Evolutionary conservation across 371 early-diverging fungal genomes (phyloP).

Genomic region (Mortierella sp.): DNA sequence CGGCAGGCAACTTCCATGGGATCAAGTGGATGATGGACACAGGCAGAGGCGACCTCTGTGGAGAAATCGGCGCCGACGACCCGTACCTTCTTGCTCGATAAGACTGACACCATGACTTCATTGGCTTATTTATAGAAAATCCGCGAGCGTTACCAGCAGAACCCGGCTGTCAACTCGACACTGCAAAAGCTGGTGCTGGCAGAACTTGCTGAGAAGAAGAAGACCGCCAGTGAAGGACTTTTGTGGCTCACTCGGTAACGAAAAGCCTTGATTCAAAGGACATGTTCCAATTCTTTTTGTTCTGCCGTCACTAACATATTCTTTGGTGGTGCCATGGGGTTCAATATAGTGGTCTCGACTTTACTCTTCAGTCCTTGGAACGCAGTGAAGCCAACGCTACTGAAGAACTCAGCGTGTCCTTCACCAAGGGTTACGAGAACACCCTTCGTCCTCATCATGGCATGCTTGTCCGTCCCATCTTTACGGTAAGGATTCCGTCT

Average conservation of each 20-base stretch:
- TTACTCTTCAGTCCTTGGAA: conserved; percentile 83
- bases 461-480: conserved; percentile 85
- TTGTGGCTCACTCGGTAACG: conserved; percentile 91
- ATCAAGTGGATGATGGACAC: too few species aligned
- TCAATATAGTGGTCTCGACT: conserved; percentile 81
- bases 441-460: conserved; percentile 86
- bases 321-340: background rate
- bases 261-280: background rate
- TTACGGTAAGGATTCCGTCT: conserved; percentile 61
- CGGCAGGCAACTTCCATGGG: too few species aligned
- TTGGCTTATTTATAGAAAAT: conserved; percentile 75
- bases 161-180: conserved; percentile 77
- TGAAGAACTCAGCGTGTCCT: conserved; percentile 87
- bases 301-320: background rate
- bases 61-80: too few species aligned
- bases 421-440: conserved; percentile 83
- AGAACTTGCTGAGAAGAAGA: conserved; percentile 77
- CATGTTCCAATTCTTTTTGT: background rate
- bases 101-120: too few species aligned
- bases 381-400: conserved; percentile 71
- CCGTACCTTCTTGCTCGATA: too few species aligned
- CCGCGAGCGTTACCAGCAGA: conserved; percentile 68
- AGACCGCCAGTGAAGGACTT: conserved; percentile 89
- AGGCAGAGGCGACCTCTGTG: too few species aligned
- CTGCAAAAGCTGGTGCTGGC: conserved; percentile 81